These are phyloP conservation scores for Austropuccinia psidii DNA, from an alignment of 1,284 basidiomycete genomes.

Conservation along the genomic window DNA sequence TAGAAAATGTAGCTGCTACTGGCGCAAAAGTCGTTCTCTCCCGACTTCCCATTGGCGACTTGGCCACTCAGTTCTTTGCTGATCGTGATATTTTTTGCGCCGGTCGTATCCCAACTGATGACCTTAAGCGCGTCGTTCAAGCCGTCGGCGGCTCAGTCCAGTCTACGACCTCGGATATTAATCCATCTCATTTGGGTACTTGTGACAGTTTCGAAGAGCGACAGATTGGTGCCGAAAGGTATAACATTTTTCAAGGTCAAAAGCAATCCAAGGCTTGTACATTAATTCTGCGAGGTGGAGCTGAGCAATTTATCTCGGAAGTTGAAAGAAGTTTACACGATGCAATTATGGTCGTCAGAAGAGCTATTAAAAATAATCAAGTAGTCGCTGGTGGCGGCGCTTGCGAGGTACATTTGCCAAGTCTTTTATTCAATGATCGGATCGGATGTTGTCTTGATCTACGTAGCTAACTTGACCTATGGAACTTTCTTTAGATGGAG, in stretches of 20 bases:
- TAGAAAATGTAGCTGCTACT: conserved; percentile 90
- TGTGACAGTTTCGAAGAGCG: conserved; percentile 88
- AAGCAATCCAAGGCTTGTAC: conserved; percentile 96
- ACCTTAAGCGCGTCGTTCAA: conserved; percentile 88
- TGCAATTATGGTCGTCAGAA: conserved; percentile 98
- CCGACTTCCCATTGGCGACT: conserved; percentile 95
- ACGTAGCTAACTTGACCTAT: no score
- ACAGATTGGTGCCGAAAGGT: conserved; percentile 95
- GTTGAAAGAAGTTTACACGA: conserved; percentile 96
- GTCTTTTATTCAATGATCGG: neutral
- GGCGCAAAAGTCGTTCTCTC: conserved; percentile 96
- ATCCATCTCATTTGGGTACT: conserved; percentile 69
- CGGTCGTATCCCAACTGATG: conserved; percentile 82
- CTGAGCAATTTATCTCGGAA: conserved; percentile 98
- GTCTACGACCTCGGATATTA: conserved; percentile 89
- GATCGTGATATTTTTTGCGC: conserved; percentile 99
- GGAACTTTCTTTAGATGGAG: conserved; percentile 79
- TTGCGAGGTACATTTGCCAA: conserved; percentile 65
- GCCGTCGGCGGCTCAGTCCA: conserved; percentile 93
- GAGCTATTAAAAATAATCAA: conserved; percentile 88
- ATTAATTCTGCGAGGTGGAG: conserved; percentile 87
- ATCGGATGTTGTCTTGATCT: neutral
- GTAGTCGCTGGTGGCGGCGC: conserved; percentile 97
- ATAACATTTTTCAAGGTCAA: conserved; percentile 86
- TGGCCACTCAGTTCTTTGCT: conserved; percentile 99